Evolutionary conservation across 257 asterid species (phyloP), one percentile per base, ranked within the genome.

Genomic region (Sherardia arvensis): DNA sequence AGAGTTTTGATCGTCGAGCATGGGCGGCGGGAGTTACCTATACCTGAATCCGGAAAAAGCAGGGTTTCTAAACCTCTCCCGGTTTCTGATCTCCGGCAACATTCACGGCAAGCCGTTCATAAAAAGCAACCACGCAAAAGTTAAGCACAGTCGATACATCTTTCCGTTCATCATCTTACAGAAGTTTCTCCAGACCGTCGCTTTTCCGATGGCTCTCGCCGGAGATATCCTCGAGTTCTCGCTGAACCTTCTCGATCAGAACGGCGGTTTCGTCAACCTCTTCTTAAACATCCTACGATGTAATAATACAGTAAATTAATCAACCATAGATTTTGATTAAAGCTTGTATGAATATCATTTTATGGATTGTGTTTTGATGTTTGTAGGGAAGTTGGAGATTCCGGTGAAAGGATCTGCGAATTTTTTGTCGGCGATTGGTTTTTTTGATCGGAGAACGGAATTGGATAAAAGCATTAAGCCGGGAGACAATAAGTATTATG

Each of bases 401-500:
- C 20, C 49, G n/a, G 49, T 12, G 15, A 40, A 40, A 15, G 49
- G 49, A 40, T 40, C 49, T 15, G 49, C 20, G 1, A 36, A 36
- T 36, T 36, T 8, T 36, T 36, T 36, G 45, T 36, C 45, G 9
- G 45, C 49, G 0, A 40, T 40, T 40, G 49, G 49, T 18, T 40
- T 40, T 40, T 40, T 40, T 40, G 49, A 40, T 15, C 12, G n/a
- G 7, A 40, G 49, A n/a, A 40, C 49, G 5, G 49, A 40, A 40
- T 40, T 40, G 49, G 49, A 40, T 7, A 40, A 40, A n/a, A 14
- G 49, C 5, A 40, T 40, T 12, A 40, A 40, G 49, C 87, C 83
- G 7, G 80, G 71, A 53, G 75, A 62, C 60, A 61, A 45, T 27
- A 77, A 74, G 70, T 84, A 87, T 48, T 71, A 75, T 15, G 74